These are phyloP conservation scores for Inga laurina DNA, from an alignment of 306 rosid genomes.

Conservation along the genomic window DNA sequence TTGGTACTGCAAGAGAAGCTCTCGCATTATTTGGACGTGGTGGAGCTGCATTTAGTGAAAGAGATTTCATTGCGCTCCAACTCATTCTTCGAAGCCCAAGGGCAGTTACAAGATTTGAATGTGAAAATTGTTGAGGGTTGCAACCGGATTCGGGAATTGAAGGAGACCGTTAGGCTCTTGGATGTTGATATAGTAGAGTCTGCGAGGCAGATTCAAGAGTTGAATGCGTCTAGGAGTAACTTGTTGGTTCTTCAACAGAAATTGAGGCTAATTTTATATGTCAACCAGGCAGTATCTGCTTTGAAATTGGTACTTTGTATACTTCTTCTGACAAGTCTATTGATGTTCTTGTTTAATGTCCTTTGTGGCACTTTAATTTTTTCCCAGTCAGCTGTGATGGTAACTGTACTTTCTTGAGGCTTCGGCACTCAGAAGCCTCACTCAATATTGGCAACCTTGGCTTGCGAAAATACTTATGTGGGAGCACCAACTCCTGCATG, in stretches of 20 bases:
- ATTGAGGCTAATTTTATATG: conserved; percentile 84
- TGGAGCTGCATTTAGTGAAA: conserved; percentile 90
- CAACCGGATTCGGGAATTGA: conserved; percentile 63
- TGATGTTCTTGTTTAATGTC: neutral
- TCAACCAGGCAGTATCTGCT: conserved; percentile 93
- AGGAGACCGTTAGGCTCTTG: conserved; percentile 83
- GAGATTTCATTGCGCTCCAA: conserved; percentile 96
- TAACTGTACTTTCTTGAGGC: neutral
- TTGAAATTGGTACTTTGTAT: conserved; percentile 71
- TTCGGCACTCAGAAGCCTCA: neutral
- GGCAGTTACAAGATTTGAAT: conserved; percentile 85
- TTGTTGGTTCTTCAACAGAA: conserved; percentile 82
- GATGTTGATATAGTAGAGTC: conserved; percentile 84
- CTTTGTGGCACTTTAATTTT: neutral
- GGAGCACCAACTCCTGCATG: neutral
- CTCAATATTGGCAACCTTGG: neutral
- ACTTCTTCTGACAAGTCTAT: neutral
- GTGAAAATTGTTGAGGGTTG: conserved; percentile 89
- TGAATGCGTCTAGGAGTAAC: conserved; percentile 73
- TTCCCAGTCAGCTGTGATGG: neutral
- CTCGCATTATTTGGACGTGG: conserved; percentile 89
- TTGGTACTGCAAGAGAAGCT: conserved; percentile 85
- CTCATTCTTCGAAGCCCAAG: conserved; percentile 98
- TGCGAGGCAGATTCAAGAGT: conserved; percentile 86
- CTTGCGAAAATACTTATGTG: neutral